These are phyloP conservation scores for Alternaria gansuensis DNA, from an alignment of 2,329 filamentous ascomycete genomes.

Conservation along the genomic window DNA sequence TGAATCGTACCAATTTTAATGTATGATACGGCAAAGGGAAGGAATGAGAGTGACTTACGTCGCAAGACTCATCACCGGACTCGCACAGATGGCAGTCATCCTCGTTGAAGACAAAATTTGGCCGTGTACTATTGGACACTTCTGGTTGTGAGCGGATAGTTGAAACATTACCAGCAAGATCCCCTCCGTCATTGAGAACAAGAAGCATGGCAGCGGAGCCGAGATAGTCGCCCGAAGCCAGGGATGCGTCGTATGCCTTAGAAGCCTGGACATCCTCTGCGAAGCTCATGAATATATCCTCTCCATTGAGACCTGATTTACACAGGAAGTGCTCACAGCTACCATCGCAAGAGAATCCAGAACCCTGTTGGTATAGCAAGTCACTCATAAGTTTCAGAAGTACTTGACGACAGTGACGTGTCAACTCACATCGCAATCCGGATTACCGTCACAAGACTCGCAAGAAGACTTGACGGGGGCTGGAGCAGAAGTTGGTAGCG, in stretches of 20 bases:
- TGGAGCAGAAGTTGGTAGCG: not conserved
- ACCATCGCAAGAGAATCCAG: constrained; percentile 4
- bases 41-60: constrained; percentile 10
- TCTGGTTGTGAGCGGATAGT: not conserved
- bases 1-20: too few species aligned
- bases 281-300: not conserved
- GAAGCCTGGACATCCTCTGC: not conserved
- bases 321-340: constrained; percentile 2
- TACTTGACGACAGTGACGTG: not conserved
- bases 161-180: not conserved
- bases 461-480: not conserved
- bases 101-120: constrained; percentile 5
- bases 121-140: constrained; percentile 3
- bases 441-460: not conserved
- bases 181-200: not conserved
- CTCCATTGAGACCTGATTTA: not conserved
- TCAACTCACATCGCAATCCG: constrained; percentile 6
- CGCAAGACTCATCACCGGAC: constrained; percentile 5
- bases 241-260: not conserved
- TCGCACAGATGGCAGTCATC: constrained; percentile 13
- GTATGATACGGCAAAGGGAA: too few species aligned
- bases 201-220: constrained; percentile 9
- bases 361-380: not conserved
- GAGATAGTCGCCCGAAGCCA: constrained; percentile 1
- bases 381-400: constrained; percentile 1